A percentile compares a stretch with the other conserved stretches of the same genome.
Conservation (phyloP, 23 red algal species). For the Gracilaria vermiculophylla region DNA sequence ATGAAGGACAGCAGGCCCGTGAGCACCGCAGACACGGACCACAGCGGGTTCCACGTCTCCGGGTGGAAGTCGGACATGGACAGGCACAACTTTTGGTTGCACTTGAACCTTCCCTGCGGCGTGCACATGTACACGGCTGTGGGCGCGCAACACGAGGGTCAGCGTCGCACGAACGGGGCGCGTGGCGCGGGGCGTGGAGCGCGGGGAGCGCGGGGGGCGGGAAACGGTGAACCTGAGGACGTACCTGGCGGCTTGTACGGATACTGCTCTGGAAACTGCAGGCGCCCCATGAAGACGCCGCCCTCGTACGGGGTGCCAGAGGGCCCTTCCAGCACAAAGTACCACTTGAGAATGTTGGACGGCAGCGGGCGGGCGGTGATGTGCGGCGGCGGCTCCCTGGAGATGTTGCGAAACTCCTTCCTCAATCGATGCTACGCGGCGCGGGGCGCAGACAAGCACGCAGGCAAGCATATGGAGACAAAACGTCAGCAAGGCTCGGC, state of each 20-base stretch:
- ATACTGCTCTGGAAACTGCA: constrained; percentile 87
- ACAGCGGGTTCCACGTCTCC: constrained; percentile 90
- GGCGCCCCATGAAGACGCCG: constrained; percentile 81
- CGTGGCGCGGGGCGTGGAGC: neutral
- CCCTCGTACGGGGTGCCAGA: constrained; percentile 72
- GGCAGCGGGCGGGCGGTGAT: constrained; percentile 85
- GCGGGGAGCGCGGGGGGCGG: neutral
- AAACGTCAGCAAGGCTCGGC: neutral
- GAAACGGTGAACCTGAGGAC: neutral
- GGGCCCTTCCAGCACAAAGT: constrained; percentile 85
- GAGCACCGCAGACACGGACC: constrained; percentile 75
- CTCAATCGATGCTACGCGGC: constrained; percentile 67
- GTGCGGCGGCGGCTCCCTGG: constrained; percentile 78
- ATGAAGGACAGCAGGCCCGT: constrained; percentile 93
- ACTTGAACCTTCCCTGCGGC: constrained; percentile 80
- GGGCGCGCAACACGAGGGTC: no score
- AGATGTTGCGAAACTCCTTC: constrained; percentile 84
- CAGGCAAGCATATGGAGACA: neutral
- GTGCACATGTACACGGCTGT: constrained; percentile 89
- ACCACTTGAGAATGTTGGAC: constrained; percentile 88
- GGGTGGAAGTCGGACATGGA: constrained; percentile 91
- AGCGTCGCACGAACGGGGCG: neutral
- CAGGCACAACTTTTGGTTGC: constrained; percentile 77
- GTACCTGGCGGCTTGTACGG: constrained; percentile 90
- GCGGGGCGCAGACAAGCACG: neutral